A percentile compares a stretch with the other conserved stretches of the same genome.
phyloP scores from a whole-genome alignment of 1,139 yeast species.

The Taphrina confusa region DNA sequence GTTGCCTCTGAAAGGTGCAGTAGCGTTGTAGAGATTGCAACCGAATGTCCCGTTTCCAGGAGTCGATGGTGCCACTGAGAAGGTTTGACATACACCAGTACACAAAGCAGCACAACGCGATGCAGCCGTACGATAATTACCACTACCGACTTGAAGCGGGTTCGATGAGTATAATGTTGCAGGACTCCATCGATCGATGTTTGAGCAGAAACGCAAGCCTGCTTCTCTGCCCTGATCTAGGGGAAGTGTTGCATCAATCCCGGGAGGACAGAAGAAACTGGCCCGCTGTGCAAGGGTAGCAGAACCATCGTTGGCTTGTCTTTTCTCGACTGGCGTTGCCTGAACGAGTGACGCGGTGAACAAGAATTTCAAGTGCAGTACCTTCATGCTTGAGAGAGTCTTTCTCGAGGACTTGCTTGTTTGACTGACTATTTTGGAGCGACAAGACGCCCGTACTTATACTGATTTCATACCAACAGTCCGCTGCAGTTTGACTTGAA shows the following conservation, averaged over 20 bases:
- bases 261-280: slow-evolving; percentile 31
- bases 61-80: slow-evolving; percentile 31
- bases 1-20: slow-evolving; percentile 32
- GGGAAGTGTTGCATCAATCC: slow-evolving; percentile 31
- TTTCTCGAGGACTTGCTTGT: no score
- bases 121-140: slow-evolving; percentile 28
- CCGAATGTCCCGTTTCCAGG: slow-evolving; percentile 32
- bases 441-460: no score
- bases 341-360: background rate
- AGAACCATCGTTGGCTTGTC: slow-evolving; percentile 21
- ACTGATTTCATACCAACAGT: no score
- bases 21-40: slow-evolving; percentile 33
- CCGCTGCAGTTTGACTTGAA: no score
- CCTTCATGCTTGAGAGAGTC: no score
- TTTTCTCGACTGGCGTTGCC: slow-evolving; percentile 13
- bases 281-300: slow-evolving; percentile 26
- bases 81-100: slow-evolving; percentile 25
- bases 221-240: slow-evolving; percentile 23
- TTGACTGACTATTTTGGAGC: no score
- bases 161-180: slow-evolving; percentile 21
- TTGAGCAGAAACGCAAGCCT: slow-evolving; percentile 32
- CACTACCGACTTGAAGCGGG: slow-evolving; percentile 24
- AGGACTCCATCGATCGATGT: slow-evolving; percentile 31
- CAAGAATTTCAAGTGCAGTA: no score
- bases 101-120: slow-evolving; percentile 28